Conservation (phyloP, 805 yeast species). For the Myxozyma neotropica region DNA sequence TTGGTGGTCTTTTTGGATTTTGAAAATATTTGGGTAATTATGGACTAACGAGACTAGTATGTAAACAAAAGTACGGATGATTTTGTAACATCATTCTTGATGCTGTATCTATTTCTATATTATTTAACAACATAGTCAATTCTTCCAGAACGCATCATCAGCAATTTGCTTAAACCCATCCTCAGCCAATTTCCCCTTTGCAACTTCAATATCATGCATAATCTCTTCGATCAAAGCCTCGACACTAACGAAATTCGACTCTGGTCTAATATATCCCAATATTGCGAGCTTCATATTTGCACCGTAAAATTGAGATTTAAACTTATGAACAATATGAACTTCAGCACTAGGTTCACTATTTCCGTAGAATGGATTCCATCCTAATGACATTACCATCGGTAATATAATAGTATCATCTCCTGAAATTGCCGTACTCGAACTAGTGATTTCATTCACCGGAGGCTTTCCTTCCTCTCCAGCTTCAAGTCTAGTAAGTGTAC, state of each 20-base stretch:
- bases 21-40: neutral
- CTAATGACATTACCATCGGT: conserved; percentile 95
- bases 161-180: conserved; percentile 13
- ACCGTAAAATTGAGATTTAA: conserved; percentile 73
- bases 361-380: conserved; percentile 91
- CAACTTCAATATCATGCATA: conserved; percentile 72
- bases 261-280: conserved; percentile 90
- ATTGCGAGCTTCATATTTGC: conserved; percentile 68
- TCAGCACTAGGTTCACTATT: conserved; percentile 80
- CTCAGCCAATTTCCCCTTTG: conserved; percentile 44
- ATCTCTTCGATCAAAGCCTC: conserved; percentile 88
- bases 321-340: conserved; percentile 79
- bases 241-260: conserved; percentile 73
- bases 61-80: too few species aligned
- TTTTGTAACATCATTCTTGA: neutral
- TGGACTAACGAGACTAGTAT: too few species aligned
- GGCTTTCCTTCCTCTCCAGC: conserved; percentile 28
- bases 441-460: conserved; percentile 56
- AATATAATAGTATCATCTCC: conserved; percentile 46
- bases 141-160: conserved; percentile 18
- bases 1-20: neutral
- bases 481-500: conserved; percentile 17
- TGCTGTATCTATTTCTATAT: neutral
- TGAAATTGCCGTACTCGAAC: conserved; percentile 55
- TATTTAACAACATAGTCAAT: neutral